A percentile compares a stretch with the other conserved stretches of the same genome.
These are phyloP conservation scores for Penicillium sp. DNA, from an alignment of 2,329 filamentous ascomycete genomes.

Conservation along the genomic window DNA sequence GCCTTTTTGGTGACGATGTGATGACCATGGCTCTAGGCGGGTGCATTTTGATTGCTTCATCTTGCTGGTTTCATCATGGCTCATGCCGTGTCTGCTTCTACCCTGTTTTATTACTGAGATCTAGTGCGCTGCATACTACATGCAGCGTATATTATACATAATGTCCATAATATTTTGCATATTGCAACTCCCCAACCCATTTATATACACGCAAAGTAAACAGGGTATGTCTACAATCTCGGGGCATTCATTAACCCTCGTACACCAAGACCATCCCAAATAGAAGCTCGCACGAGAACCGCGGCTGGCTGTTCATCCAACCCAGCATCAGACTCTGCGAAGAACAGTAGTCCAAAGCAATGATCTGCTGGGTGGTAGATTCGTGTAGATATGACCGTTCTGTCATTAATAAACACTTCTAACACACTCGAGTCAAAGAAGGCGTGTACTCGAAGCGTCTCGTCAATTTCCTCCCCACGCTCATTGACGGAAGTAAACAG, in stretches of 20 bases:
- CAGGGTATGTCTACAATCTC: neutral
- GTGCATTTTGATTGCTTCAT: conserved; percentile 7
- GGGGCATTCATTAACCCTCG: neutral
- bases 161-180: conserved; percentile 3
- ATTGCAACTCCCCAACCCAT: neutral
- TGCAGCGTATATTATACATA: neutral
- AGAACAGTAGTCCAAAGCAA: conserved; percentile 22
- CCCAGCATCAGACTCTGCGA: conserved; percentile 13
- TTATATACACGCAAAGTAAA: neutral
- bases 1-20: conserved; percentile 18
- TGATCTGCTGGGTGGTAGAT: conserved; percentile 30
- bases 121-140: neutral
- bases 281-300: conserved; percentile 17
- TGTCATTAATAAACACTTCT: conserved; percentile 48
- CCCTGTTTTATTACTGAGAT: conserved; percentile 8
- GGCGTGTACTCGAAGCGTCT: conserved; percentile 42
- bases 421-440: conserved; percentile 46
- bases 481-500: conserved; percentile 40
- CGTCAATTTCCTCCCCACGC: conserved; percentile 24
- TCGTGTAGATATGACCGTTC: conserved; percentile 43
- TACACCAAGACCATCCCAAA: conserved; percentile 27
- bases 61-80: conserved; percentile 1
- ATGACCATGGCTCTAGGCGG: conserved; percentile 15
- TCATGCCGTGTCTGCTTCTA: neutral
- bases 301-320: neutral